A percentile compares a stretch with the other conserved stretches of the same genome.
Conservation (phyloP, 1,284 basidiomycete genomes). For the Microbotryum silenes-acaulis region DNA sequence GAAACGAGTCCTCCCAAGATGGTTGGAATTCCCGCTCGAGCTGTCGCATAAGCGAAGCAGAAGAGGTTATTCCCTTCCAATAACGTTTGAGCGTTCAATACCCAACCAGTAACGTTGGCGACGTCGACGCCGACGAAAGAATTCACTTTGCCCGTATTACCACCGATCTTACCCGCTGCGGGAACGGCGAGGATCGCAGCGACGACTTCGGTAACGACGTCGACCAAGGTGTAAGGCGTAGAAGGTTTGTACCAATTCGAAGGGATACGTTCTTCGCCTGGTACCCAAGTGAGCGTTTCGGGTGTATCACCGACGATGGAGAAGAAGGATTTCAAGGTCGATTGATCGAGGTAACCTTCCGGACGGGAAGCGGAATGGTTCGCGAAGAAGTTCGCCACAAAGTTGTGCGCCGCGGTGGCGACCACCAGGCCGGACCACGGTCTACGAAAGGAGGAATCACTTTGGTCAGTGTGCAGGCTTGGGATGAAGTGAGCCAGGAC, state of each 20-base stretch:
- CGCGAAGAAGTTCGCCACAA: background rate
- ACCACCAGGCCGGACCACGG: constrained; percentile 12
- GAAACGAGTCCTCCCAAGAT: background rate
- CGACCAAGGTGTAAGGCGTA: constrained; percentile 4
- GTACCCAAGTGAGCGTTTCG: background rate
- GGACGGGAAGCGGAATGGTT: constrained; percentile 9
- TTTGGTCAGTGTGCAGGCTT: too few species aligned
- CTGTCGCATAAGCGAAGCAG: constrained; percentile 20
- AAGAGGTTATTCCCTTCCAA: constrained; percentile 27
- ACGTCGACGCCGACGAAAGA: constrained; percentile 27
- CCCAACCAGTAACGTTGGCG: constrained; percentile 26
- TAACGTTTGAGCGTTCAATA: constrained; percentile 21
- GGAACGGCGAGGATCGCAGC: constrained; percentile 1
- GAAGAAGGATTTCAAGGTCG: constrained; percentile 14
- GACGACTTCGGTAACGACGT: constrained; percentile 8
- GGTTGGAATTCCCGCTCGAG: constrained; percentile 2
- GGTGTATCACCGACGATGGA: background rate
- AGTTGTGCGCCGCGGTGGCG: constrained; percentile 13
- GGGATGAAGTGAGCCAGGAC: too few species aligned
- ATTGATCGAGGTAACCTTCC: constrained; percentile 11
- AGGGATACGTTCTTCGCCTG: constrained; percentile 8
- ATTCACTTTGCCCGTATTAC: constrained; percentile 27
- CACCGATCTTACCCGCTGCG: constrained; percentile 20
- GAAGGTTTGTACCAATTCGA: constrained; percentile 7
- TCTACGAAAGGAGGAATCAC: background rate